A percentile compares a stretch with the other conserved stretches of the same genome.
Evolutionary conservation across 2,329 filamentous ascomycete genomes (phyloP).

Genomic region (Fusarium sp.): DNA sequence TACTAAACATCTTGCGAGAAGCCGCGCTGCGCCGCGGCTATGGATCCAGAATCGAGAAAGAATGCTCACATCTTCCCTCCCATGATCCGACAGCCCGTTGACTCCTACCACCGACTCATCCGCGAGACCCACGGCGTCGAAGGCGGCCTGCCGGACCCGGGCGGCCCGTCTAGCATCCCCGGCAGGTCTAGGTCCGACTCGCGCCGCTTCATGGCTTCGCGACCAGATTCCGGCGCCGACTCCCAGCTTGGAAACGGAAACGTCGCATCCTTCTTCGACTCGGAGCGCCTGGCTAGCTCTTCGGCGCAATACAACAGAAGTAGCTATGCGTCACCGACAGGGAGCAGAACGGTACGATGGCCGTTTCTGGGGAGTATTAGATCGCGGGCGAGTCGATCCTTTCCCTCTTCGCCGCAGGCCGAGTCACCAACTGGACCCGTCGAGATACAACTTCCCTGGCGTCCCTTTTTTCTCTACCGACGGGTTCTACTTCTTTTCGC

Average conservation of each 20-base stretch:
- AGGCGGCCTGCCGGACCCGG: constrained; percentile 9
- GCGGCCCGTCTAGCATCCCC: constrained; percentile 14
- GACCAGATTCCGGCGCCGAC: constrained; percentile 1
- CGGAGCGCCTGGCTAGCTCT: constrained; percentile 40
- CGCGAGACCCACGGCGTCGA: constrained; percentile 42
- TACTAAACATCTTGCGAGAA: constrained; percentile 20
- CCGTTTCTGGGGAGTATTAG: constrained; percentile 44
- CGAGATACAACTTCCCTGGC: constrained; percentile 49
- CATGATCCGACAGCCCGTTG: constrained; percentile 37
- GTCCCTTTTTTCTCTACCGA: constrained; percentile 52
- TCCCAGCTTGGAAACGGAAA: constrained; percentile 21
- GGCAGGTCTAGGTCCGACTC: constrained; percentile 18
- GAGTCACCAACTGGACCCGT: constrained; percentile 35
- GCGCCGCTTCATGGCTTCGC: constrained; percentile 14
- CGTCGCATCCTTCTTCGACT: constrained; percentile 43
- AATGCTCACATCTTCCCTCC: constrained; percentile 33
- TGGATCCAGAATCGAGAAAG: constrained; percentile 36
- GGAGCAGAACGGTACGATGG: constrained; percentile 34
- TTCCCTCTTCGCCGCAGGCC: constrained; percentile 22
- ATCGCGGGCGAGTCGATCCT: constrained; percentile 32
- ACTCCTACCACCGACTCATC: constrained; percentile 44
- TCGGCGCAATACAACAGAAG: constrained; percentile 31
- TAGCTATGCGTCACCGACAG: constrained; percentile 12
- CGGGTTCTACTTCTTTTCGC: constrained; percentile 48
- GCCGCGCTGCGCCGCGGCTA: constrained; percentile 14